Base-by-base conservation (phyloP, 352 stramenopile genomes). In the Globisporangium emineosum region DNA sequence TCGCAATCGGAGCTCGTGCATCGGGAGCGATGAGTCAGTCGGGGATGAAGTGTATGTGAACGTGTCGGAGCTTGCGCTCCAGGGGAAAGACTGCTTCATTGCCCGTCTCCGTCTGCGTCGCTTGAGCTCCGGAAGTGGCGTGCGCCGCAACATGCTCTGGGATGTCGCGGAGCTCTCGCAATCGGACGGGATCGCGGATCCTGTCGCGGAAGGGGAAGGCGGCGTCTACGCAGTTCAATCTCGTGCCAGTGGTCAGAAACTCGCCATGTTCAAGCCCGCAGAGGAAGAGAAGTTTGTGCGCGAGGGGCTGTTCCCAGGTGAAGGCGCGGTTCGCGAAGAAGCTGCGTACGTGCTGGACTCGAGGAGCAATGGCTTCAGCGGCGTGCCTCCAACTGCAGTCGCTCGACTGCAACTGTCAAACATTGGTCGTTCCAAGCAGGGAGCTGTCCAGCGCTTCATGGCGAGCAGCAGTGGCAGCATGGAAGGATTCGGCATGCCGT, bases 401-500 rank as follows among this genome's bases (percentile, higher is more conserved):
- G 84, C 83, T 33, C 78, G 81, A 3, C 56, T 93, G 12, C 74
- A 83, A 5, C 71, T 92, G 5, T 68, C 78, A 12, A 81, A 64
- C 40, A 66, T 83, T 1, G 72, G 71, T 1, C 66, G 68, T 0
- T 68, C 76, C 2, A 91, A 90, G 64, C 76, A 90, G 59, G 89
- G 87, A 3, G 81, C 84, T 2, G 76, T 94, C 0, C 89, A 97
- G 65, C 76, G 77, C 17, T 97, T 94, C 57, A 91, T 96, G 79
- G 62, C 70, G 29, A 89, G 80, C 52, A 88, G 64, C 29, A 90
- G 86, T 40, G 84, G 82, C 1, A 91, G 82, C 35, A 91, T 93
- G 81, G 84, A 93, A 40, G 84, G 88, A 6, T 92, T 90, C 52
- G 88, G 89, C 29, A 91, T 93, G 82, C 79, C 82, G 2, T 88